phyloP scores from a whole-genome alignment of 1,139 yeast species.

The Zhuliangozyma parablackwelliae region DNA sequence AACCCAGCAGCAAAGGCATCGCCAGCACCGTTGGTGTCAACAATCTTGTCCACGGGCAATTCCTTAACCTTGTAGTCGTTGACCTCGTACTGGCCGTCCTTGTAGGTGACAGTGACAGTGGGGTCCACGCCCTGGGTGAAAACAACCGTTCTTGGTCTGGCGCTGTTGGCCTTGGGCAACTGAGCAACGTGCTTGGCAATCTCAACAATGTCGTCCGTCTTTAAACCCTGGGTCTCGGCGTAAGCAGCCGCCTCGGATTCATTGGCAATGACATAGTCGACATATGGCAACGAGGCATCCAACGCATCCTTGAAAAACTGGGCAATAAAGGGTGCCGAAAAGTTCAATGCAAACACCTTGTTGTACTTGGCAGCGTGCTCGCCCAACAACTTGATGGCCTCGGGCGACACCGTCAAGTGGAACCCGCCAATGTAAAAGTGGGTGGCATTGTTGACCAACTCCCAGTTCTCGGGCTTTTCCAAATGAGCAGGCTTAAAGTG shows the following conservation, averaged over 20 bases:
- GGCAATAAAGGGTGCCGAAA: slow-evolving; percentile 95
- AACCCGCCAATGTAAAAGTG: slow-evolving; percentile 93
- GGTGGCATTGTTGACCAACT: slow-evolving; percentile 72
- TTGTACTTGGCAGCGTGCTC: slow-evolving; percentile 83
- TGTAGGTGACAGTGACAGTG: slow-evolving; percentile 66
- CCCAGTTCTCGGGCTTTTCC: slow-evolving; percentile 89
- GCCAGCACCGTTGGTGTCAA: slow-evolving; percentile 98
- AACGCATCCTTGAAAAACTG: slow-evolving; percentile 92
- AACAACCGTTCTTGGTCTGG: slow-evolving; percentile 75
- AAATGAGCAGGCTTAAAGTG: slow-evolving; percentile 89
- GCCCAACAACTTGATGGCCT: slow-evolving; percentile 84
- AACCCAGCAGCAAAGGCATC: slow-evolving; percentile 99
- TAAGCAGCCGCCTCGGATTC: slow-evolving; percentile 96
- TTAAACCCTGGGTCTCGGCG: slow-evolving; percentile 75
- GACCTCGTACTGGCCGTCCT: slow-evolving; percentile 39
- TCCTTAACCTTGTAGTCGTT: slow-evolving; percentile 65
- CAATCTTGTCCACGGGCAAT: slow-evolving; percentile 61
- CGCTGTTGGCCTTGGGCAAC: slow-evolving; percentile 69
- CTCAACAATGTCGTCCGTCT: slow-evolving; percentile 55
- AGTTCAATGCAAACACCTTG: slow-evolving; percentile 80
- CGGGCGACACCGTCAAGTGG: slow-evolving; percentile 97
- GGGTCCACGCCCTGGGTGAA: slow-evolving; percentile 93
- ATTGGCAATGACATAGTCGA: slow-evolving; percentile 89
- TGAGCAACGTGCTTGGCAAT: slow-evolving; percentile 81
- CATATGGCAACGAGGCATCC: slow-evolving; percentile 76